Conservation (phyloP, 345 rosid species). For the Reutealis trisperma region DNA sequence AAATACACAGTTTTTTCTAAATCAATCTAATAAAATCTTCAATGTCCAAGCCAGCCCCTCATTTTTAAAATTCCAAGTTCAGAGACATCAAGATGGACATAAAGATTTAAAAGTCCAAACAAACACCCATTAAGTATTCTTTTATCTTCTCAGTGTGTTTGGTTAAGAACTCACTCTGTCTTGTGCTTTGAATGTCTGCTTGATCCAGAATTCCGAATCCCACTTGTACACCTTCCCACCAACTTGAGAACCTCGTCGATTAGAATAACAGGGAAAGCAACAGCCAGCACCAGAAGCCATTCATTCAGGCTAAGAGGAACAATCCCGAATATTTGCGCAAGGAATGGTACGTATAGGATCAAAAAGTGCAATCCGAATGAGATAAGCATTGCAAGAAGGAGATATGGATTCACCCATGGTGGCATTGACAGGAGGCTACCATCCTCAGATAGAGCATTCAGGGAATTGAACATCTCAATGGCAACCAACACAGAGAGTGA, state of each 20-base stretch:
- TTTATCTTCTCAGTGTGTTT: too few species aligned
- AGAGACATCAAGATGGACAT: too few species aligned
- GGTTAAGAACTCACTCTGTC: constrained; percentile 35
- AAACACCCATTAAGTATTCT: too few species aligned
- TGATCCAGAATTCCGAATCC: constrained; percentile 36
- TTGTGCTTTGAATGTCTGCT: constrained; percentile 49
- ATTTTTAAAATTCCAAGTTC: neutral
- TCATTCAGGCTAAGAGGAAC: constrained; percentile 86
- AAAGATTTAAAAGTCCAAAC: neutral
- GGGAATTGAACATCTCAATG: constrained; percentile 96
- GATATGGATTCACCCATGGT: constrained; percentile 93
- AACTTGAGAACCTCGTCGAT: constrained; percentile 84
- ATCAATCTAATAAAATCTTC: constrained; percentile 12
- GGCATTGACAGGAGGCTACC: constrained; percentile 86
- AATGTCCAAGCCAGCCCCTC: neutral
- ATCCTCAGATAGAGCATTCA: constrained; percentile 92
- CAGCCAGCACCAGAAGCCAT: constrained; percentile 83
- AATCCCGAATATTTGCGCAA: constrained; percentile 76
- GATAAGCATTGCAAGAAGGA: constrained; percentile 76
- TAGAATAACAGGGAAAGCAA: constrained; percentile 75
- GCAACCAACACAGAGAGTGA: constrained; percentile 92
- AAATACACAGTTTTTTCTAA: neutral
- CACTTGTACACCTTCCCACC: constrained; percentile 67
- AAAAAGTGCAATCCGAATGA: constrained; percentile 84
- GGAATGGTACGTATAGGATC: constrained; percentile 84